These are phyloP conservation scores for Chytridium lagenaria DNA, from an alignment of 371 early-diverging fungal genomes.

Conservation along the genomic window DNA sequence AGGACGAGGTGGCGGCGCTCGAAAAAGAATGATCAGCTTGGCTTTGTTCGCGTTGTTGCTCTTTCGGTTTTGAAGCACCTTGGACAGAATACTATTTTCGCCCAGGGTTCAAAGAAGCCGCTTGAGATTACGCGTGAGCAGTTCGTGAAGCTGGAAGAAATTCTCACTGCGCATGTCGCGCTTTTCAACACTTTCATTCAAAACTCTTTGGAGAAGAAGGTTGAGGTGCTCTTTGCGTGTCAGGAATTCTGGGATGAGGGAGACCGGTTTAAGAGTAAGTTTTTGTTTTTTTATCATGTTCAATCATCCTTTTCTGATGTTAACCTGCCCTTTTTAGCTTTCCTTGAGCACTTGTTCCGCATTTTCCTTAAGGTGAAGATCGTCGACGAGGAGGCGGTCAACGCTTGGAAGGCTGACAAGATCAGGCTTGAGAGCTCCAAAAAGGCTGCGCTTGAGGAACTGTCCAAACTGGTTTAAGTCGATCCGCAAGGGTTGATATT, in stretches of 20 bases:
- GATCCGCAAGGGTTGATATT: not conserved
- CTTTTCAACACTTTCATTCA: conserved; percentile 26
- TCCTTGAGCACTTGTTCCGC: conserved; percentile 49
- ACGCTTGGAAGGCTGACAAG: conserved; percentile 16
- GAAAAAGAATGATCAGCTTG: not conserved
- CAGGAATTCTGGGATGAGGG: conserved; percentile 31
- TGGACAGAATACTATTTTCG: conserved; percentile 31
- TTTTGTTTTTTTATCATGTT: not conserved
- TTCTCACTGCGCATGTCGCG: conserved; percentile 21
- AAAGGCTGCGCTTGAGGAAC: conserved; percentile 27
- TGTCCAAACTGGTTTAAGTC: conserved; percentile 14
- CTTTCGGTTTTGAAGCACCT: conserved; percentile 24
- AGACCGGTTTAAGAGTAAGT: conserved; percentile 21
- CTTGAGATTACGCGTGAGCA: conserved; percentile 26
- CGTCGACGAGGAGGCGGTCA: conserved; percentile 32
- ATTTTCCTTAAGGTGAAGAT: conserved; percentile 38
- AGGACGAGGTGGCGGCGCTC: too few relatives aligned
- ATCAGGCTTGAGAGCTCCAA: conserved; percentile 16
- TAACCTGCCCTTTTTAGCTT: conserved; percentile 20
- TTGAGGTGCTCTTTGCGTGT: conserved; percentile 32
- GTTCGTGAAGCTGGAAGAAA: conserved; percentile 29
- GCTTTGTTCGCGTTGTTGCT: conserved; percentile 30
- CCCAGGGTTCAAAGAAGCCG: conserved; percentile 26
- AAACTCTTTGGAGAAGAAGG: not conserved
- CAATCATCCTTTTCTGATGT: conserved; percentile 8